These are phyloP conservation scores for Globisporangium cylindrosporum DNA, from an alignment of 352 stramenopile genomes.

Conservation along the genomic window DNA sequence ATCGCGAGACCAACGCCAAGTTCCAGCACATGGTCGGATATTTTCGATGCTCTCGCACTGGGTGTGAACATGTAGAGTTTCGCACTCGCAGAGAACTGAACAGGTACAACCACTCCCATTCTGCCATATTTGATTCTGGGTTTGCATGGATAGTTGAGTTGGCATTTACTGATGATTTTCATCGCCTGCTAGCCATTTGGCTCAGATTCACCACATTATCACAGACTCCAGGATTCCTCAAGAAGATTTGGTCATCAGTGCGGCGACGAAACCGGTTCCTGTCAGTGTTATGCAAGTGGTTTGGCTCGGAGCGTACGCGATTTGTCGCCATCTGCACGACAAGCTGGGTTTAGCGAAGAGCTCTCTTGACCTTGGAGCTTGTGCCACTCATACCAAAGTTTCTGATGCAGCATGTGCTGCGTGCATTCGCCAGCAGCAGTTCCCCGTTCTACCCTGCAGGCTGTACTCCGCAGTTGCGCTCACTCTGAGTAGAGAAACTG, in stretches of 20 bases:
- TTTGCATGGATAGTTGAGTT: not conserved
- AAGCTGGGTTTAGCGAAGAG: conserved; percentile 26
- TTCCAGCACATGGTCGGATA: conserved; percentile 41
- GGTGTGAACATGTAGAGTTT: conserved; percentile 40
- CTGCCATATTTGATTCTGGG: not conserved
- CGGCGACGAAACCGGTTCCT: not conserved
- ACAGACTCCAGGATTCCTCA: not conserved
- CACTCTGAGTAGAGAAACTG: not conserved
- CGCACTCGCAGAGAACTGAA: conserved; percentile 38
- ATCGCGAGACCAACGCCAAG: conserved; percentile 23
- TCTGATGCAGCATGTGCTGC: conserved; percentile 13
- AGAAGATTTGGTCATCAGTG: not conserved
- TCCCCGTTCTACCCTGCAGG: conserved; percentile 23
- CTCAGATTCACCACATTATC: not conserved
- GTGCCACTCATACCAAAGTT: conserved; percentile 19
- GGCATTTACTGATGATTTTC: not conserved
- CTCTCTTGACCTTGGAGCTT: conserved; percentile 14
- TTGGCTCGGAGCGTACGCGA: conserved; percentile 43
- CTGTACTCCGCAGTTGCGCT: conserved; percentile 15
- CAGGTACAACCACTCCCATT: conserved; percentile 15
- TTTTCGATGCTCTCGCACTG: conserved; percentile 32
- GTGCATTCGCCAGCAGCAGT: conserved; percentile 27
- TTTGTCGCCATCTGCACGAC: conserved; percentile 36
- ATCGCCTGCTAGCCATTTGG: conserved; percentile 5
- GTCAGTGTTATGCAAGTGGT: conserved; percentile 15